Evolutionary conservation across 2,329 filamentous ascomycete species (phyloP), one percentile per base, ranked within the genome.

Genomic region (Onygenales sp.): DNA sequence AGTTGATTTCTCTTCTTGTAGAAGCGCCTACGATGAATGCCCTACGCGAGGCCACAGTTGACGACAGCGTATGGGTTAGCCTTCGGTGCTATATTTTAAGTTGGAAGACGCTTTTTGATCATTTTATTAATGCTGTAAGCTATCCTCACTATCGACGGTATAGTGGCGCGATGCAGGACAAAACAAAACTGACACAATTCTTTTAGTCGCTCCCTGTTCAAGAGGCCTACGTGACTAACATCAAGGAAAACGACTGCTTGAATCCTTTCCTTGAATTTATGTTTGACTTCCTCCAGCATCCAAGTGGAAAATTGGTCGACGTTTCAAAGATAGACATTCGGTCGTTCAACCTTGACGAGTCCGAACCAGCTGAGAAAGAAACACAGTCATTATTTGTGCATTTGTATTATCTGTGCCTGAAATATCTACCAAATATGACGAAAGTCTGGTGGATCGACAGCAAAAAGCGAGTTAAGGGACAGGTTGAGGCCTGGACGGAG

Each of bases 81-180:
- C 75, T 95, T 47, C 82, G 89, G 51, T 83, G 85, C 8, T 98
- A 96, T 63, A 77, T 98, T 2, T 75, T 95, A 32, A 87, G 89
- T 9, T 98, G 93, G 93, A 82, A 88, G 58, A 76, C 97, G 1
- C 78, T 96, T 0, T 97, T 95, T 64, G 89, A 95, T 61, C 85
- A 92, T 44, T 94, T 92, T 64, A 75, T 77, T 14, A 82, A 83
- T 17, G 83, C 90, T 10, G 77, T 79, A 73, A 63, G 70, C 57
- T 17, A 38, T 9, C 14, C 13, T 14, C 6, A 10, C 5, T 48
- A 9, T 13, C 13, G 11, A 7, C 14, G 10, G n/a, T 32, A 7
- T 41, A 38, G 14, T 13, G n/a, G 21, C 7, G 3, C 8, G 8
- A n/a, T 45, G 7, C 33, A 27, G 44, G 43, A 43, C 14, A n/a